Percentiles rank a stretch among this genome's conserved stretches.
phyloP scores from a whole-genome alignment of 768 basidiomycete genomes.

The Russula olivacea region DNA sequence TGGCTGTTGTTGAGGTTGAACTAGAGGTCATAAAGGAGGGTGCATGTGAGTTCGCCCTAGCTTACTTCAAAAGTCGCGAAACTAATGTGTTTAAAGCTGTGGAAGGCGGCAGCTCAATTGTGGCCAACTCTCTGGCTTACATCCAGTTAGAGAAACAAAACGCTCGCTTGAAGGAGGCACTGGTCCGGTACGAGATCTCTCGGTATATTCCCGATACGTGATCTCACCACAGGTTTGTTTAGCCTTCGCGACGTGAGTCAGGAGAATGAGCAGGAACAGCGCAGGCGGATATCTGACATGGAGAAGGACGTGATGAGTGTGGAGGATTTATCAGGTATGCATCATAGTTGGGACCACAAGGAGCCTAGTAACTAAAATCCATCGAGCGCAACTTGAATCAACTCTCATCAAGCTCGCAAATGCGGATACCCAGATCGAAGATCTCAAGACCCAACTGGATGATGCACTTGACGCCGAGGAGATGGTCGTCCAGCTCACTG shows the following conservation, averaged over 20 bases:
- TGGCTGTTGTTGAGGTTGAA: slow-evolving; percentile 80
- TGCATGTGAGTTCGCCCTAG: slow-evolving; percentile 25
- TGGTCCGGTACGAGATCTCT: slow-evolving; percentile 58
- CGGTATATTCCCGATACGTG: background rate
- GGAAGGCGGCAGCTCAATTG: slow-evolving; percentile 31
- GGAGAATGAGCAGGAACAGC: slow-evolving; percentile 82
- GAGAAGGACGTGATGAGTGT: slow-evolving; percentile 78
- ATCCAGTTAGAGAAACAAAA: slow-evolving; percentile 96
- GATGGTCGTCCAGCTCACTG: slow-evolving; percentile 91
- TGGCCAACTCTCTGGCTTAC: slow-evolving; percentile 58
- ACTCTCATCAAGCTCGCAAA: slow-evolving; percentile 75
- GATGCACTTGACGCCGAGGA: slow-evolving; percentile 95
- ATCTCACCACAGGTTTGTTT: slow-evolving; percentile 8
- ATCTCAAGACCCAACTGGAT: slow-evolving; percentile 90
- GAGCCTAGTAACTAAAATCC: slow-evolving; percentile 5
- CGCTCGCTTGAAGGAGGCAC: slow-evolving; percentile 89
- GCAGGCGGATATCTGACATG: slow-evolving; percentile 74
- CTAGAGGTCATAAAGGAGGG: slow-evolving; percentile 69
- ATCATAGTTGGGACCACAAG: slow-evolving; percentile 11
- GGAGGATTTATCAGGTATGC: slow-evolving; percentile 73
- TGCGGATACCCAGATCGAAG: slow-evolving; percentile 88
- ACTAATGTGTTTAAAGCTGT: slow-evolving; percentile 27
- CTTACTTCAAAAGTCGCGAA: background rate
- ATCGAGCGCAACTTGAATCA: slow-evolving; percentile 70
- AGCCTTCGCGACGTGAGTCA: slow-evolving; percentile 85